Conservation (phyloP, 768 basidiomycete genomes). For the Panellus pusillus region DNA sequence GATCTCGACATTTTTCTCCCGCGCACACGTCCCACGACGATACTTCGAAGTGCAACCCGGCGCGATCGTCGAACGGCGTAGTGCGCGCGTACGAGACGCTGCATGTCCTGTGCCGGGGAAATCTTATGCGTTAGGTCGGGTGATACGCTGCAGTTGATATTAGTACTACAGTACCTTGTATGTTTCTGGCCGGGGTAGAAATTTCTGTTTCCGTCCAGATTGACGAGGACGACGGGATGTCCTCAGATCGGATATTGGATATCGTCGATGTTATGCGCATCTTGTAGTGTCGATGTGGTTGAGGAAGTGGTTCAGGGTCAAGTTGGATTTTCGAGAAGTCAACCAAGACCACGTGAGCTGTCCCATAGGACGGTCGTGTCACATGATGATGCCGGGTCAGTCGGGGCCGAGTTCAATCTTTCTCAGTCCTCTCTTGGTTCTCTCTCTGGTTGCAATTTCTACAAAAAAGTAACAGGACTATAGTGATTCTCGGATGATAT, state of each 20-base stretch:
- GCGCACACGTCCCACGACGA: conserved; percentile 16
- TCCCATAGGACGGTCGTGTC: no score
- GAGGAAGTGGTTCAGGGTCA: no score
- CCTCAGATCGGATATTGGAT: conserved; percentile 2
- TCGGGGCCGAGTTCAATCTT: no score
- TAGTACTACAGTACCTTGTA: conserved; percentile 6
- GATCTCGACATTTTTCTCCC: conserved; percentile 16
- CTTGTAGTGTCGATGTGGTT: not conserved
- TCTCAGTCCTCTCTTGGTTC: no score
- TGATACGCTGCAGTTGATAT: not conserved
- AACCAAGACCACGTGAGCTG: no score
- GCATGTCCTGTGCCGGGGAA: conserved; percentile 13
- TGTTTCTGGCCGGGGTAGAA: conserved; percentile 12
- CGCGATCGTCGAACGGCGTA: conserved; percentile 3
- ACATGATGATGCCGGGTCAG: no score
- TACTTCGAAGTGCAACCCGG: conserved; percentile 11
- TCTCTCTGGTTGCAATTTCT: no score
- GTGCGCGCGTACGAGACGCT: conserved; percentile 8
- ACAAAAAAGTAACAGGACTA: no score
- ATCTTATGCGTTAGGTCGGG: not conserved
- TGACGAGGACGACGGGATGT: conserved; percentile 16
- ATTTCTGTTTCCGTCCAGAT: conserved; percentile 9
- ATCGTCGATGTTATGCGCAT: conserved; percentile 20
- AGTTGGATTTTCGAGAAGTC: no score
- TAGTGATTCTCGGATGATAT: no score